phyloP scores from a whole-genome alignment of 2,329 filamentous ascomycete species.

The Apiospora rasikravindrae region DNA sequence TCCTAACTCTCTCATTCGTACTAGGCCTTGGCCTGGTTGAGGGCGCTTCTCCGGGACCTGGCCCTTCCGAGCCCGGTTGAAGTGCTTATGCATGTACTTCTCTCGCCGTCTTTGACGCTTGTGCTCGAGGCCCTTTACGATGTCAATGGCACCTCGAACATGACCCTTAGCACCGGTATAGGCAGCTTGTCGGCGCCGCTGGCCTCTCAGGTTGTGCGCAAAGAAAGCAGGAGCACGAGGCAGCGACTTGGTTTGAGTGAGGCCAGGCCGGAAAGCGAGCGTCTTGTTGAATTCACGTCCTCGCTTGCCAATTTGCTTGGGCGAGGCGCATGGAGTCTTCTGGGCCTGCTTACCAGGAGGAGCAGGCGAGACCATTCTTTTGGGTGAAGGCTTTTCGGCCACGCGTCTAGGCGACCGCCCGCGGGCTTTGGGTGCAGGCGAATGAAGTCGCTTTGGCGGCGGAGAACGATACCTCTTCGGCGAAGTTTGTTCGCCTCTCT shows the following conservation, averaged over 20 bases:
- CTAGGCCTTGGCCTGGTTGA: conserved; percentile 83
- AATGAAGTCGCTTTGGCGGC: conserved; percentile 53
- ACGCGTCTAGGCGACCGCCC: conserved; percentile 63
- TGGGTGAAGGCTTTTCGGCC: conserved; percentile 73
- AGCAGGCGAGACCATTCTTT: conserved; percentile 43
- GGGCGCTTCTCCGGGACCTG: conserved; percentile 68
- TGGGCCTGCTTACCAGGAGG: background rate
- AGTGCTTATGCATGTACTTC: conserved; percentile 84
- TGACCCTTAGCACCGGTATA: conserved; percentile 60
- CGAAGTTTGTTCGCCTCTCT: conserved; percentile 57
- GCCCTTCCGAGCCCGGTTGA: conserved; percentile 78
- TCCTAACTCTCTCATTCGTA: conserved; percentile 92
- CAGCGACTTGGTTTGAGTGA: conserved; percentile 83
- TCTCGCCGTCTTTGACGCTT: conserved; percentile 80
- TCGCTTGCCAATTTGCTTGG: conserved; percentile 24
- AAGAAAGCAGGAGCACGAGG: conserved; percentile 79
- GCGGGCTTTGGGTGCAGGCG: conserved; percentile 56
- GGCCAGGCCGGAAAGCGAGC: conserved; percentile 64
- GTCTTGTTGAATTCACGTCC: conserved; percentile 47
- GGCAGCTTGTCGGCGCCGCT: conserved; percentile 41
- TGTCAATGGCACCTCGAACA: conserved; percentile 92
- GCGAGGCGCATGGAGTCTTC: background rate
- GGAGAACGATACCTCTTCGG: conserved; percentile 67
- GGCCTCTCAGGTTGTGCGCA: conserved; percentile 54
- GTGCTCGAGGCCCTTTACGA: conserved; percentile 93